A percentile compares a stretch with the other conserved stretches of the same genome.
Conservation (phyloP, 352 stramenopile genomes). For the Globisporangium parvum region DNA sequence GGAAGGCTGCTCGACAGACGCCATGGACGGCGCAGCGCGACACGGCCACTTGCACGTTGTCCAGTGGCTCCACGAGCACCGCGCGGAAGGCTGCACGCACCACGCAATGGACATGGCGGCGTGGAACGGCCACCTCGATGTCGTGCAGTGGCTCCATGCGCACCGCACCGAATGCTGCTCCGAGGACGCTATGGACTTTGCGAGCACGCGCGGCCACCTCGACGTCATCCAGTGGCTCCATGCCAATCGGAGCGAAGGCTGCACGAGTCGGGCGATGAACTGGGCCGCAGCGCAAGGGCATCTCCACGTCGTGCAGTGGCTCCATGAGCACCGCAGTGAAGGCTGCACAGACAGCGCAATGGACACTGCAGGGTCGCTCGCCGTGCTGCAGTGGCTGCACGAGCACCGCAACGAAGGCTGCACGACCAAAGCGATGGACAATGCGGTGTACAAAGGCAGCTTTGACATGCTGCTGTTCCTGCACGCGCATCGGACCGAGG, state of each 20-base stretch:
- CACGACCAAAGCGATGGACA: conserved; percentile 22
- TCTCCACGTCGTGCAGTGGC: conserved; percentile 20
- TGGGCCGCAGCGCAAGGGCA: conserved; percentile 14
- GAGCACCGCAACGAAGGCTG: conserved; percentile 14
- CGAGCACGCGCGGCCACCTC: conserved; percentile 13
- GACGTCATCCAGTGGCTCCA: conserved; percentile 15
- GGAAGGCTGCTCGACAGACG: conserved; percentile 6
- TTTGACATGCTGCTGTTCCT: conserved; percentile 21
- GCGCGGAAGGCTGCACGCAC: conserved; percentile 21
- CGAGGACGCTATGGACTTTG: conserved; percentile 46
- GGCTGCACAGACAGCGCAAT: conserved; percentile 17
- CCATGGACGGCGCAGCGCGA: conserved; percentile 11
- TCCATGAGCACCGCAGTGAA: conserved; percentile 15
- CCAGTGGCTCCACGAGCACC: conserved; percentile 34
- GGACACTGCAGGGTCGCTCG: conserved; percentile 13
- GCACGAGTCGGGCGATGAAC: conserved; percentile 19
- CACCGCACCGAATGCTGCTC: conserved; percentile 56
- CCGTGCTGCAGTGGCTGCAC: conserved; percentile 15
- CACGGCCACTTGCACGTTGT: conserved; percentile 15
- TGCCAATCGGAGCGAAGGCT: conserved; percentile 12
- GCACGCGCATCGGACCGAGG: conserved; percentile 10
- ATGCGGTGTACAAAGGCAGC: conserved; percentile 17
- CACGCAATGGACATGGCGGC: conserved; percentile 9
- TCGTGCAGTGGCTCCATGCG: conserved; percentile 55
- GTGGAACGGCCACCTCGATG: conserved; percentile 35